Evolutionary conservation across 306 rosid genomes (phyloP).

Genomic region (Carpinus viminea): DNA sequence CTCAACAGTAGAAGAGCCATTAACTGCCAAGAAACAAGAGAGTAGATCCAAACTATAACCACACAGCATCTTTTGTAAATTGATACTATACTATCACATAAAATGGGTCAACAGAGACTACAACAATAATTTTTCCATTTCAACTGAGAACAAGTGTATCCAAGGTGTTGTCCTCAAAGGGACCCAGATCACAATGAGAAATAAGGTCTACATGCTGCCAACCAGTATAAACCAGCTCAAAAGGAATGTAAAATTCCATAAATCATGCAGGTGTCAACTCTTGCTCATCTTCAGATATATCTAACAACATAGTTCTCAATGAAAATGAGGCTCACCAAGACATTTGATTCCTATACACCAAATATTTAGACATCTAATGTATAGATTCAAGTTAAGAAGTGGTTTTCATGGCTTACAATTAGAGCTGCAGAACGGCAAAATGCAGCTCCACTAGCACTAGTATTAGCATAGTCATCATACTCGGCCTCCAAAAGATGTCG

Average conservation of each 20-base stretch:
- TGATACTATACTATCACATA: too few relatives aligned
- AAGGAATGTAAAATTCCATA: background rate
- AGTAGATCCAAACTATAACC: background rate
- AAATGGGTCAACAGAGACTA: background rate
- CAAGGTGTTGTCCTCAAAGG: background rate
- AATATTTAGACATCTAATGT: background rate
- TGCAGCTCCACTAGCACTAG: constrained; percentile 48
- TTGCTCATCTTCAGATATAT: background rate
- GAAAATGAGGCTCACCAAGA: background rate
- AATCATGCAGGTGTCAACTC: background rate
- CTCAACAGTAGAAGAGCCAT: constrained; percentile 60
- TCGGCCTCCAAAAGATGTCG: constrained; percentile 50
- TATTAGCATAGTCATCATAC: constrained; percentile 49
- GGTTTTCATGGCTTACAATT: constrained; percentile 37
- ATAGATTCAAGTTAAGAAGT: constrained; percentile 7
- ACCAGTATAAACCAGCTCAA: background rate
- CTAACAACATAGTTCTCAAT: background rate
- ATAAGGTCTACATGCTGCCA: background rate
- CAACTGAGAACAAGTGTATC: background rate
- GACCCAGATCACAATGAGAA: background rate
- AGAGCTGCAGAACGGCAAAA: constrained; percentile 55
- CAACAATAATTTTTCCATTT: background rate
- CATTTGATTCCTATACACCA: background rate
- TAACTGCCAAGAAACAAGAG: constrained; percentile 40
- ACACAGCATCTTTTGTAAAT: background rate